Evolutionary conservation across 2,329 filamentous ascomycete species (phyloP), one percentile per base, ranked within the genome.

Genomic region (Spiromastix sp.): DNA sequence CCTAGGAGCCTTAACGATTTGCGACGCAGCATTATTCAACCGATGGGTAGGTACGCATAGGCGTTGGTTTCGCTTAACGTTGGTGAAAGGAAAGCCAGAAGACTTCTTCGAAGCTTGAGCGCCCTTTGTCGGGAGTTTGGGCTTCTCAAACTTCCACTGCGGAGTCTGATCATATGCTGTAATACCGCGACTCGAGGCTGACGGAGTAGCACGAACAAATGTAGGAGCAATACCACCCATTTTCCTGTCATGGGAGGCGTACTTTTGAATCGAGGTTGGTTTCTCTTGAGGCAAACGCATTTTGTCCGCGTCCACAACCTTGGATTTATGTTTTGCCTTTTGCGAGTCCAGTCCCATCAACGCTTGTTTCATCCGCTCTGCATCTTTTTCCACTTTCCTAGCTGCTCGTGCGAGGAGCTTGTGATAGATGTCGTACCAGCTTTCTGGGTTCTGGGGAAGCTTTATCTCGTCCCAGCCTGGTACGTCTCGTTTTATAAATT

Each of bases 361-460:
- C 27, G 72, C 70, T 30, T 65, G 66, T 47, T 66, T 71, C 37
- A 85, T 63, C 35, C 65, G 66, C 40, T 67, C 69, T 39, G 74
- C 70, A 44, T 79, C 77, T 15, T 66, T 64, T 4, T 67, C 65
- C 5, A 80, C 67, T 34, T 73, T 67, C 34, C 68, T 61, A 21
- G 73, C 64, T 24, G 77, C 71, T 42, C 79, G 66, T 27, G 64
- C 66, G 44, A 74, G 70, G 51, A 87, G 79, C 43, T 77, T 75
- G 44, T 70, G 65, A 61, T 93, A 95, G 10, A 93, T 69, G 37
- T 80, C 76, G 53, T 79, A 76, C 86, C 86, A 95, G 40, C 76
- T 77, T 22, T 66, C 66, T 0, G 79, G 74, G 42, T 84, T 71
- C 37, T 70, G 68, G 0, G 83, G 82, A 16, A 74, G 65, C 46